Percentiles rank a stretch among this genome's conserved stretches.
These are phyloP conservation scores for Panaeolus papilionaceus DNA, from an alignment of 768 basidiomycete genomes.

Conservation along the genomic window DNA sequence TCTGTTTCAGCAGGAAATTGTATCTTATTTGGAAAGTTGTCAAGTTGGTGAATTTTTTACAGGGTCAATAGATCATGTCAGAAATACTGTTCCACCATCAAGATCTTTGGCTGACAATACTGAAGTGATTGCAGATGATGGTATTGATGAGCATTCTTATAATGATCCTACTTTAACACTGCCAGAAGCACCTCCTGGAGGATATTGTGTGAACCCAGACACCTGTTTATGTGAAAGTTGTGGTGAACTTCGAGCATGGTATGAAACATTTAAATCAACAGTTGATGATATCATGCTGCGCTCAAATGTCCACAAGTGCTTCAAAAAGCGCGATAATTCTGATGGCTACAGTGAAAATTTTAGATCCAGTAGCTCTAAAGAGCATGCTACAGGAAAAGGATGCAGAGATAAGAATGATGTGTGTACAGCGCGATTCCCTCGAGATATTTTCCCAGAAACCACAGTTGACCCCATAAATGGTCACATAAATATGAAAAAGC, in stretches of 20 bases:
- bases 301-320: conserved; percentile 39
- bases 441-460: conserved; percentile 23
- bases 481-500: conserved; percentile 36
- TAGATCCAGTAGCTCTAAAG: no score
- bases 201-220: no score
- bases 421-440: conserved; percentile 45
- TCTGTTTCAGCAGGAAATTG: conserved; percentile 32
- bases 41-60: conserved; percentile 38
- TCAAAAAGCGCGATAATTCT: not conserved
- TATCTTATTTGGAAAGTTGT: conserved; percentile 37
- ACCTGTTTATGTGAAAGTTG: no score
- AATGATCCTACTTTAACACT: conserved; percentile 30
- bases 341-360: no score
- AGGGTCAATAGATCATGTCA: conserved; percentile 29
- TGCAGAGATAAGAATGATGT: conserved; percentile 34
- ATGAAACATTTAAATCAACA: conserved; percentile 20
- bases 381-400: conserved; percentile 21
- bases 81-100: conserved; percentile 1
- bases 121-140: no score
- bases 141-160: no score
- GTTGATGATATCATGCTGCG: conserved; percentile 36
- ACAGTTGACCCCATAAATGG: conserved; percentile 32
- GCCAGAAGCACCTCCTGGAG: conserved; percentile 32
- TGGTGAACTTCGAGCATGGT: no score
- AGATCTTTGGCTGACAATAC: no score